These are phyloP conservation scores for Lipomyces orientalis DNA, from an alignment of 805 yeast genomes.

Conservation along the genomic window DNA sequence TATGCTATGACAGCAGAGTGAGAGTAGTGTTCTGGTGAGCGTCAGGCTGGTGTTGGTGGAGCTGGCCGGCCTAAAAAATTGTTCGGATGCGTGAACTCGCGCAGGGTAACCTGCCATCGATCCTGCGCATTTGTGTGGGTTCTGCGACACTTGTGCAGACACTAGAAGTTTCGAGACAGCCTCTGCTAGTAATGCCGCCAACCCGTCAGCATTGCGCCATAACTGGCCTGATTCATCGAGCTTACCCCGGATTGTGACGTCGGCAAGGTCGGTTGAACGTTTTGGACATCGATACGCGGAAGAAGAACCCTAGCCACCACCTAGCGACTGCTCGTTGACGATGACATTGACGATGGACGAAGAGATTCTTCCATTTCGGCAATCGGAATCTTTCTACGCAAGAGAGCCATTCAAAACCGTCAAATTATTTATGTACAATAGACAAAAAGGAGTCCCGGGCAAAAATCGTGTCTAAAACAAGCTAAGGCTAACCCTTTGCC, in stretches of 20 bases:
- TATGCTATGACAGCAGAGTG: background rate
- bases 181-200: background rate
- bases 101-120: slow-evolving; percentile 28
- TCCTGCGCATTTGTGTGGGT: slow-evolving; percentile 12
- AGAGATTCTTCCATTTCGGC: no score
- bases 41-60: background rate
- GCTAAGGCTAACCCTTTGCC: slow-evolving; percentile 3
- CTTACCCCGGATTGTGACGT: slow-evolving; percentile 5
- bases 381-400: background rate
- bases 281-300: no score
- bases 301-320: no score
- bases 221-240: background rate
- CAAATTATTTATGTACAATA: background rate
- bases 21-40: background rate
- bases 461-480: background rate
- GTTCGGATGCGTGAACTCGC: background rate
- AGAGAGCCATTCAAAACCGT: background rate
- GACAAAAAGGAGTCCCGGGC: background rate
- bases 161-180: slow-evolving; percentile 31
- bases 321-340: no score
- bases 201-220: background rate
- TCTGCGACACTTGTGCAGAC: slow-evolving; percentile 14
- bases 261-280: background rate
- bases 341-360: no score
- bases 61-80: background rate